A percentile compares a stretch with the other conserved stretches of the same genome.
Conservation (phyloP, 345 rosid genomes). For the Camelina hispida region DNA sequence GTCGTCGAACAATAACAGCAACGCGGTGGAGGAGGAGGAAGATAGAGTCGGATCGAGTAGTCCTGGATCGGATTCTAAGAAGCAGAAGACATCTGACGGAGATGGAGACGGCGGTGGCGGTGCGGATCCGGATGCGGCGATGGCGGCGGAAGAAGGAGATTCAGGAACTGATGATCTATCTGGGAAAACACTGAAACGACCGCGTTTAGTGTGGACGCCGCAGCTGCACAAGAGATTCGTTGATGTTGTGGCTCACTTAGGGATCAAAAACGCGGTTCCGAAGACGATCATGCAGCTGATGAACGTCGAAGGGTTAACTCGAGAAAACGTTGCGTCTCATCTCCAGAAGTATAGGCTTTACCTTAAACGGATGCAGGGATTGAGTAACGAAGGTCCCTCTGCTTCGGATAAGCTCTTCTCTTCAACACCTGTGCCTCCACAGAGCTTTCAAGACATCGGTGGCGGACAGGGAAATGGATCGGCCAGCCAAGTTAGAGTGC, state of each 20-base stretch:
- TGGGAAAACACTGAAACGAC: conserved; percentile 70
- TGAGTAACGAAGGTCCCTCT: conserved; percentile 62
- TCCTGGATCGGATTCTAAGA: conserved; percentile 66
- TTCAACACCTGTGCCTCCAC: conserved; percentile 76
- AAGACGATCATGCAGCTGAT: conserved; percentile 98
- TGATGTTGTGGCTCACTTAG: conserved; percentile 86
- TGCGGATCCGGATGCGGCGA: conserved; percentile 53
- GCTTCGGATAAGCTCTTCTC: conserved; percentile 81
- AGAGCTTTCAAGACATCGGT: conserved; percentile 58
- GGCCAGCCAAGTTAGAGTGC: conserved; percentile 52
- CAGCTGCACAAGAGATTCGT: conserved; percentile 96
- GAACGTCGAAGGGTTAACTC: conserved; percentile 95
- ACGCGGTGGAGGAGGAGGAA: conserved; percentile 48
- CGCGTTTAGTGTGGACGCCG: conserved; percentile 96
- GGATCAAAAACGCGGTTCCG: conserved; percentile 93
- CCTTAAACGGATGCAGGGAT: conserved; percentile 88
- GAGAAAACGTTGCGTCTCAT: conserved; percentile 97
- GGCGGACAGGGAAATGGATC: conserved; percentile 40
- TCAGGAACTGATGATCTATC: conserved; percentile 72
- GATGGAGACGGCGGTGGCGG: conserved; percentile 14
- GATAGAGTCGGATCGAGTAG: conserved; percentile 63
- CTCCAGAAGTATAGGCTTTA: conserved; percentile 91
- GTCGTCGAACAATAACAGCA: conserved; percentile 36
- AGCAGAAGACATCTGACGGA: conserved; percentile 59
- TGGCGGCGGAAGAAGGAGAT: conserved; percentile 71